A percentile compares a stretch with the other conserved stretches of the same genome.
These are phyloP conservation scores for Annulohypoxylon bovei DNA, from an alignment of 495 filamentous ascomycete genomes.

Conservation along the genomic window DNA sequence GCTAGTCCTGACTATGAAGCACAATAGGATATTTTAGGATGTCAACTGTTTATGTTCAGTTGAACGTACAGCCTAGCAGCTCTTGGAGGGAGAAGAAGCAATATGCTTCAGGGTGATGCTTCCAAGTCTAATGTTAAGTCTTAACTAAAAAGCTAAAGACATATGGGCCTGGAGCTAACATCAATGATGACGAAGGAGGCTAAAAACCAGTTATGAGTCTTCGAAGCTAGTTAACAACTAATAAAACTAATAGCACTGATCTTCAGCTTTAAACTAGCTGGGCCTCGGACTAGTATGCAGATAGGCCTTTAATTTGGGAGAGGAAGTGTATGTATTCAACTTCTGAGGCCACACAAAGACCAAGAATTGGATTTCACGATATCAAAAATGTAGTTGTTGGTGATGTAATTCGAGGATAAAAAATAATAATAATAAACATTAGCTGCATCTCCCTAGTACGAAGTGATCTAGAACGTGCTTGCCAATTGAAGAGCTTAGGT, in stretches of 20 bases:
- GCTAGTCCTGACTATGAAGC: conserved; percentile 7
- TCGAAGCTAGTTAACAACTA: conserved; percentile 5
- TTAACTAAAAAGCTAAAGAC: conserved; percentile 20
- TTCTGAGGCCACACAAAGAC: background rate
- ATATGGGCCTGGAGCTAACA: conserved; percentile 14
- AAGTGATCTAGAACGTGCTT: conserved; percentile 22
- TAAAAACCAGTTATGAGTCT: conserved; percentile 20
- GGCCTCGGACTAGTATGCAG: conserved; percentile 3
- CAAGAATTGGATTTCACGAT: conserved; percentile 24
- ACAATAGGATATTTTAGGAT: background rate
- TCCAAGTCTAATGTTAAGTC: conserved; percentile 4
- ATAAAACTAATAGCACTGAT: background rate
- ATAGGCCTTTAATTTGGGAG: background rate
- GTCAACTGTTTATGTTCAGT: conserved; percentile 2
- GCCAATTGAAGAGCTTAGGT: conserved; percentile 7
- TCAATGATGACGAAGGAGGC: conserved; percentile 42
- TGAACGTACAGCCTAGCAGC: conserved; percentile 5
- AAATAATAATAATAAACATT: conserved; percentile 13
- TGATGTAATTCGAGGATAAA: conserved; percentile 36
- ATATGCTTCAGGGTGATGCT: conserved; percentile 1
- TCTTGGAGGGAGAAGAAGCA: conserved; percentile 6
- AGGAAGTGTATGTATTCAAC: background rate
- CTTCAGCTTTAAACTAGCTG: background rate
- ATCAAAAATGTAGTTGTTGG: conserved; percentile 14
- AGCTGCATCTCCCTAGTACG: background rate